Conservation (phyloP, 179 eudicot species). For the Spergularia azorica region DNA sequence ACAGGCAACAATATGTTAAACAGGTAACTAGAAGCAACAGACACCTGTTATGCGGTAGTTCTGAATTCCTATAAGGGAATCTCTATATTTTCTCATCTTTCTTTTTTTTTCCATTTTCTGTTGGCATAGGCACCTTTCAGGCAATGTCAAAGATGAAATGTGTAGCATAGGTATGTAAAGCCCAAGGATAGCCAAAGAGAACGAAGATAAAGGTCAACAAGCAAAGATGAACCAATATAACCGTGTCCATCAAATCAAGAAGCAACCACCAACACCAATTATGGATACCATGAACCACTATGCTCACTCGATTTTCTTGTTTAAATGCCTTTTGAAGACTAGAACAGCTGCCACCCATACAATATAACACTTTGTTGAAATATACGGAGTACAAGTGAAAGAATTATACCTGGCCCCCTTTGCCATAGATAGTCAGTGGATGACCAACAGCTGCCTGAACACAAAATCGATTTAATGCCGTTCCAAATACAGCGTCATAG, state of each 20-base stretch:
- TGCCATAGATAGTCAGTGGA: slow-evolving; percentile 95
- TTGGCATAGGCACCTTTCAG: too few species aligned
- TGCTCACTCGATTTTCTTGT: not conserved
- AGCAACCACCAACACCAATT: not conserved
- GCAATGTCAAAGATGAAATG: too few species aligned
- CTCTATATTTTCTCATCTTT: too few species aligned
- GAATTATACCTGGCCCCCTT: slow-evolving; percentile 89
- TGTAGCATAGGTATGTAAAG: too few species aligned
- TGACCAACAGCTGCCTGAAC: slow-evolving; percentile 99
- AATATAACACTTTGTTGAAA: not conserved
- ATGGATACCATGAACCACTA: not conserved
- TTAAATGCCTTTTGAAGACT: not conserved
- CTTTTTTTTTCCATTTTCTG: too few species aligned
- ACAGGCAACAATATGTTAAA: not conserved
- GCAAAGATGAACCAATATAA: not conserved
- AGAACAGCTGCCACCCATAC: not conserved
- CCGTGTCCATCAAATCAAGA: not conserved
- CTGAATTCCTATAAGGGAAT: too few species aligned
- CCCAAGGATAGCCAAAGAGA: too few species aligned
- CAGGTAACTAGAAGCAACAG: not conserved
- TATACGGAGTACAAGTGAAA: not conserved
- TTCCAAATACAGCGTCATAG: slow-evolving; percentile 94
- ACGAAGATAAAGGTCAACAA: too few species aligned
- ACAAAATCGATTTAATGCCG: slow-evolving; percentile 92
- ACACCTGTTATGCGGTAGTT: not conserved